These are phyloP conservation scores for Mucor racemosus DNA, from an alignment of 371 early-diverging fungal genomes.

Conservation along the genomic window DNA sequence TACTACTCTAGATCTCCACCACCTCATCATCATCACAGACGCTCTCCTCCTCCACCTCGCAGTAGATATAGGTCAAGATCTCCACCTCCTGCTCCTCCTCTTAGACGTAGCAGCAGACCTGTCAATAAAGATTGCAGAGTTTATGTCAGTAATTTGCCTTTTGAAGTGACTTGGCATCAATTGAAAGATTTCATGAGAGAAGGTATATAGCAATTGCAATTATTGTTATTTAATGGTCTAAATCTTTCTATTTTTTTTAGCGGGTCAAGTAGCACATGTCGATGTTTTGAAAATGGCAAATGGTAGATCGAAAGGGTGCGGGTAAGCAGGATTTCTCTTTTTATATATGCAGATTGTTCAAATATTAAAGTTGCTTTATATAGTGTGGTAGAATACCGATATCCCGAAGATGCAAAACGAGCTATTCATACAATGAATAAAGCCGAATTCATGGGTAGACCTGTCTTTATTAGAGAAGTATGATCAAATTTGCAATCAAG, in stretches of 20 bases:
- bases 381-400: slow-evolving; percentile 81
- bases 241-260: slow-evolving; percentile 29
- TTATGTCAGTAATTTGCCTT: slow-evolving; percentile 70
- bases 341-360: background rate
- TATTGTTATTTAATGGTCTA: background rate
- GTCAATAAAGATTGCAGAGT: slow-evolving; percentile 36
- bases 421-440: slow-evolving; percentile 80
- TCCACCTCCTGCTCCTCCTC: slow-evolving; percentile 17
- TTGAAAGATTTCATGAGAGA: slow-evolving; percentile 84
- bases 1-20: slow-evolving; percentile 33
- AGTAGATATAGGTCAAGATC: slow-evolving; percentile 27
- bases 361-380: background rate
- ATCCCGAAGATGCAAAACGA: slow-evolving; percentile 78
- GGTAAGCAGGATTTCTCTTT: slow-evolving; percentile 27
- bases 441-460: slow-evolving; percentile 76
- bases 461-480: slow-evolving; percentile 74
- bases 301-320: slow-evolving; percentile 71
- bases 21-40: slow-evolving; percentile 25
- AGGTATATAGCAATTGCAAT: slow-evolving; percentile 46
- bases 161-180: slow-evolving; percentile 63
- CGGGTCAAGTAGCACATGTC: slow-evolving; percentile 72
- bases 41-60: slow-evolving; percentile 22
- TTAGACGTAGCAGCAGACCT: slow-evolving; percentile 9
- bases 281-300: slow-evolving; percentile 65
- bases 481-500: background rate